These are phyloP conservation scores for Trametopsis cervina DNA, from an alignment of 768 basidiomycete genomes.

Conservation along the genomic window DNA sequence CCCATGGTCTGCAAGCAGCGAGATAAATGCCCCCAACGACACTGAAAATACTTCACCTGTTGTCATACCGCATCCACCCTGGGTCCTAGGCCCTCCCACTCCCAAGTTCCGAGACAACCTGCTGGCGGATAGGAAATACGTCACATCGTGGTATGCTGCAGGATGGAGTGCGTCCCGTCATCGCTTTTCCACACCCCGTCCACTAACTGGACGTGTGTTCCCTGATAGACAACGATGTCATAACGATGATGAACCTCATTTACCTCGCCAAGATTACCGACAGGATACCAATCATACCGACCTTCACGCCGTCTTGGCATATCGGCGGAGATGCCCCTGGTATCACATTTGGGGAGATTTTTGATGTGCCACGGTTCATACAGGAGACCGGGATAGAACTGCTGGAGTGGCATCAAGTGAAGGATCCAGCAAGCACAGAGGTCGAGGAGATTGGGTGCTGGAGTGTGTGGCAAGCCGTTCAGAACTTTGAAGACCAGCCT, in stretches of 20 bases:
- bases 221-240: constrained; percentile 63
- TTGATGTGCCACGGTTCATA: constrained; percentile 33
- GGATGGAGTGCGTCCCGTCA: constrained; percentile 48
- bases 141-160: constrained; percentile 70
- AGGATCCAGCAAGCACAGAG: constrained; percentile 24
- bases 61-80: constrained; percentile 13
- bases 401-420: constrained; percentile 38
- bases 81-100: constrained; percentile 44
- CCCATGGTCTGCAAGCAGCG: too few relatives aligned
- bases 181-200: neutral
- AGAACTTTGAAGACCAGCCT: constrained; percentile 21
- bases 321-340: constrained; percentile 28
- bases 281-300: constrained; percentile 33
- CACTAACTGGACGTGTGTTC: constrained; percentile 9
- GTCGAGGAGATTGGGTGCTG: constrained; percentile 36
- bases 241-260: constrained; percentile 45
- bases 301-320: constrained; percentile 34
- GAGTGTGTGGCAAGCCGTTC: constrained; percentile 34
- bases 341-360: constrained; percentile 34
- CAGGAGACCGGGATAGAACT: constrained; percentile 28
- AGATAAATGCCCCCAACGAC: too few relatives aligned
- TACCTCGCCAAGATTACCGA: constrained; percentile 33
- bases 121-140: constrained; percentile 50
- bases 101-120: constrained; percentile 60
- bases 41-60: too few relatives aligned